Base-by-base conservation (phyloP, 345 rosid genomes). In the Barbarea vulgaris region DNA sequence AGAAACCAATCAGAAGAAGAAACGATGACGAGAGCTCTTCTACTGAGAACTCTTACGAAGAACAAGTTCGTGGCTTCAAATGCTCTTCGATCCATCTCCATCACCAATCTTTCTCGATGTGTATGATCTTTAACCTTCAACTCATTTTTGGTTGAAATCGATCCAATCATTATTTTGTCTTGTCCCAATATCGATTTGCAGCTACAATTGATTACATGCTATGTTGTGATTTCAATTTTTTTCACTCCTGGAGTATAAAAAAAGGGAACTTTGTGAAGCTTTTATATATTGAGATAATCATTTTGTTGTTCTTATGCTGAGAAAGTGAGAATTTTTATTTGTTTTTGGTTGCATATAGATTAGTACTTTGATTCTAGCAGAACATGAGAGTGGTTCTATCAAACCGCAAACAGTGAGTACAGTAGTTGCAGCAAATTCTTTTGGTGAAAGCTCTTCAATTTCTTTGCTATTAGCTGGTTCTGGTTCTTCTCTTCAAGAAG, bases 401-500 rank as follows among this genome's bases (percentile, higher is more conserved):
- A 92, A 86, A 77, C 58, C 87, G 13, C 89, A 84, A 34, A 84
- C 89, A 2, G 13, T 92, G 70, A 87, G 87, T 69, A 94, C 98
- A 11, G 84, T 95, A 19, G 91, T 81, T 79, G 97, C 98, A 1
- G 97, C 99, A 0, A 90, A 80, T 64, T 75, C 77, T 33, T 75
- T 92, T 52, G 64, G 86, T 64, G 77, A 76, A 1, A 88, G 77
- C 30, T 85, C 86, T 77, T 75, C 89, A 4, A 80, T 92, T 64
- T 84, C 97, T 5, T 33, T 95, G 79, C 72, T 92, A 58, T 65
- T 95, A 72, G 99, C 97, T 58, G 97, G 97, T 47, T 90, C 92
- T 24, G 97, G 99, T 17, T 71, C 89, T 64, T 87, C 96, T 33
- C 86, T 95, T 41, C 85, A 80, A 33, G 79, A 84, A 51, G 99